Conservation (phyloP, 2,329 filamentous ascomycete genomes). For the Ampelomyces quisqualis region DNA sequence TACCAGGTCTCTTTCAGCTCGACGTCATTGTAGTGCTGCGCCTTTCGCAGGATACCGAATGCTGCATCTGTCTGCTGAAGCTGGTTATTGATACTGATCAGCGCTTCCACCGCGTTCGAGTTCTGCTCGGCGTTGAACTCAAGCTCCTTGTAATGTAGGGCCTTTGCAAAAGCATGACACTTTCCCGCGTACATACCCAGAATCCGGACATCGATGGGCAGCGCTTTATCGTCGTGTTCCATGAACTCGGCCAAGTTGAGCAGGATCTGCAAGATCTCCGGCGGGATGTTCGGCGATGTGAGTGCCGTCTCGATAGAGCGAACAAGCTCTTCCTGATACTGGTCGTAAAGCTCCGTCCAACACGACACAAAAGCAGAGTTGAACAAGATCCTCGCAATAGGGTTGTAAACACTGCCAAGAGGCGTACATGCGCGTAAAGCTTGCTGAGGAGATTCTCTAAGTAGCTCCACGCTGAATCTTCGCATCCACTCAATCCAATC, state of each 20-base stretch:
- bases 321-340: constrained; percentile 95
- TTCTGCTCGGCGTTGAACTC: constrained; percentile 98
- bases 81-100: constrained; percentile 99
- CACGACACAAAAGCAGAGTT: constrained; percentile 99
- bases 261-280: constrained; percentile 89
- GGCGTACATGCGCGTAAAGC: constrained; percentile 90
- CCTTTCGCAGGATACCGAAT: constrained; percentile 94
- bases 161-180: constrained; percentile 97
- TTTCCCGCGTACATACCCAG: constrained; percentile 92
- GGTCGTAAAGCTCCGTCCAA: constrained; percentile 96
- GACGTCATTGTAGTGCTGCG: constrained; percentile 93
- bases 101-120: constrained; percentile 87
- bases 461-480: constrained; percentile 88
- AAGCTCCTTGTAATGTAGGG: constrained; percentile 96
- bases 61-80: constrained; percentile 97
- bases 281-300: constrained; percentile 91
- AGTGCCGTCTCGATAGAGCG: constrained; percentile 94
- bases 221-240: constrained; percentile 98
- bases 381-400: constrained; percentile 89
- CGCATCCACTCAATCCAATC: constrained; percentile 99
- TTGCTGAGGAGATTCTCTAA: constrained; percentile 95
- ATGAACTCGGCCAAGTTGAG: constrained; percentile 98
- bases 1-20: constrained; percentile 98
- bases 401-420: constrained; percentile 85
- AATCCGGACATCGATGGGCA: constrained; percentile 95